Evolutionary conservation across 1,284 basidiomycete species (phyloP), one percentile per base, ranked within the genome.

Genomic region (Pascua sp.): DNA sequence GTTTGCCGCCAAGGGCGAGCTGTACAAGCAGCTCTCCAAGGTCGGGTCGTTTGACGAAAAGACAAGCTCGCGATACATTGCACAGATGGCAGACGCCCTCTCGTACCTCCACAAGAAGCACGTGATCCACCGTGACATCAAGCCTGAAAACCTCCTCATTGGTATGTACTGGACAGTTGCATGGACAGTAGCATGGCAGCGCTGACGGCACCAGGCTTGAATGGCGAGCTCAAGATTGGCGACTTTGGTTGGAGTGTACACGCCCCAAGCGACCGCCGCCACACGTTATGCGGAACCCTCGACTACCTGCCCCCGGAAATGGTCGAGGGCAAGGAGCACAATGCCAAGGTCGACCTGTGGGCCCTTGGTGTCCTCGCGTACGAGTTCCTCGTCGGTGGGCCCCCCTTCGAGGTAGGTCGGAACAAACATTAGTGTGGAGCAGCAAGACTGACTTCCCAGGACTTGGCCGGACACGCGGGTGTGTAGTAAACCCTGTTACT

Each of bases 211-310:
- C 4, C 53, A 68, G 67, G 67, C 15, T 86, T 98, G 68, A 90
- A 93, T 64, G 96, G 95, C 46, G 95, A 98, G 73, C 81, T 99
- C 63, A 98, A 99, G 82, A 97, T 99, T 63, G 96, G 86, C 8
- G 96, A 98, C 77, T 98, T 99, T 77, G 96, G 96, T 8, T 98
- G 96, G 95, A 92, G 89, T 70, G 95, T 98, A 3, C 96, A 98
- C 74, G 96, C 96, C 0, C 96, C 95, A 0, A 86, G 91, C 0
- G 91, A 92, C 73, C 80, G 91, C 62, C 80, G 93, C 44, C 88
- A 84, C 72, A 97, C 93, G 0, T 81, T 97, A 5, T 98, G 94
- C 68, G 95, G 95, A 4, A 98, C 96, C 4, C 80, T 97, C 48
- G 96, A 98, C 76, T 98, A 98, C 71, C 83, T 99, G 1, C 94